Percentiles rank a stretch among this genome's conserved stretches.
Conservation (phyloP, 495 filamentous ascomycete genomes). For the Aspergillus heteromorphus region DNA sequence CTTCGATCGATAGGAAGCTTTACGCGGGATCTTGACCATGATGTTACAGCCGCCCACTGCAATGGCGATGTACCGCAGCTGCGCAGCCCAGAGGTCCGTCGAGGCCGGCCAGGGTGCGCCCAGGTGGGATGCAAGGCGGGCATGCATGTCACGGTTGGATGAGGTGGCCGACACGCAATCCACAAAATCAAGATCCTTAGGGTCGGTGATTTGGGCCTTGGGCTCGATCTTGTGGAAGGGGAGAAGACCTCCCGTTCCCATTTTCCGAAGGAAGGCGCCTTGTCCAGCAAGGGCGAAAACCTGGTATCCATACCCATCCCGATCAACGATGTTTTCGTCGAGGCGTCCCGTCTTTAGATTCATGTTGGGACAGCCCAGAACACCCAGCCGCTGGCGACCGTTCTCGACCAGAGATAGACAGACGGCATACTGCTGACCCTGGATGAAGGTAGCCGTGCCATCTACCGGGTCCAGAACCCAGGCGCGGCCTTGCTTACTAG, state of each 20-base stretch:
- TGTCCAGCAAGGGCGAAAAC: constrained; percentile 51
- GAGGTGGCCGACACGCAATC: constrained; percentile 39
- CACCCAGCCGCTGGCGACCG: constrained; percentile 42
- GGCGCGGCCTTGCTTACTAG: constrained; percentile 32
- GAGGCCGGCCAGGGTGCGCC: constrained; percentile 43
- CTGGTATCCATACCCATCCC: constrained; percentile 49
- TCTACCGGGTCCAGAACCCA: constrained; percentile 74
- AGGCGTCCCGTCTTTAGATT: constrained; percentile 27
- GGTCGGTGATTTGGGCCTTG: constrained; percentile 23
- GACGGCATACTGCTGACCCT: constrained; percentile 59
- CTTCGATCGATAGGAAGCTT: constrained; percentile 48
- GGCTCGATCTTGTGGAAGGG: constrained; percentile 31
- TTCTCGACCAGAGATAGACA: constrained; percentile 52
- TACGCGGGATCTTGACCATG: constrained; percentile 57
- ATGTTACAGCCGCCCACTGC: constrained; percentile 55
- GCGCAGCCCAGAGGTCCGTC: constrained; percentile 57
- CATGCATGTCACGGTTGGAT: constrained; percentile 39
- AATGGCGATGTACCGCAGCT: constrained; percentile 59
- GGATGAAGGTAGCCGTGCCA: constrained; percentile 62
- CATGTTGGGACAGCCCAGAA: constrained; percentile 56
- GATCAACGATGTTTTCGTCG: constrained; percentile 44
- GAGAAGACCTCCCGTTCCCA: constrained; percentile 32
- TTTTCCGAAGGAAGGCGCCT: constrained; percentile 48
- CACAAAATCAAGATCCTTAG: constrained; percentile 42
- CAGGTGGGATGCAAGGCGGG: constrained; percentile 42